Evolutionary conservation across 805 yeast genomes (phyloP).

Genomic region (Teunomyces pallodes): DNA sequence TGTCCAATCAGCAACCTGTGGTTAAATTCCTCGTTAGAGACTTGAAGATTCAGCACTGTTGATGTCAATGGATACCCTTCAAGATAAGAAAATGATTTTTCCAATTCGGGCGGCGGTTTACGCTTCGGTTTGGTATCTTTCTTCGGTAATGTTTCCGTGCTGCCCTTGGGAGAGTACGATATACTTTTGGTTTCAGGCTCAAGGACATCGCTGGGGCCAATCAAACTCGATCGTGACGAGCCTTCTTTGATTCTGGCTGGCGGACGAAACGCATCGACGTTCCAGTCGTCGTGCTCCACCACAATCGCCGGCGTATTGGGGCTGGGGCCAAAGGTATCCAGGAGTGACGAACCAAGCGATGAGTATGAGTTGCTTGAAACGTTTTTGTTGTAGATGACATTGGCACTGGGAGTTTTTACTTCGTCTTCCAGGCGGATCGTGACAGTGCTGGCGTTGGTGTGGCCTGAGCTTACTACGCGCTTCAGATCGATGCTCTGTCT

Average conservation of each 20-base stretch:
- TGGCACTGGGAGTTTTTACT: neutral
- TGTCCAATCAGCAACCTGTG: neutral
- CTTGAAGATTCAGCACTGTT: neutral
- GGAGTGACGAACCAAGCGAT: conserved; percentile 24
- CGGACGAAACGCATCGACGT: neutral
- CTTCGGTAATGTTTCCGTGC: conserved; percentile 1
- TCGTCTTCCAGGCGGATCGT: neutral
- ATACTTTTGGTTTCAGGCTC: neutral
- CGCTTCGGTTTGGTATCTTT: conserved; percentile 16
- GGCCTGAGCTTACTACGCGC: conserved; percentile 12
- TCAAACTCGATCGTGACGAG: neutral
- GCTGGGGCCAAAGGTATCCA: conserved; percentile 14
- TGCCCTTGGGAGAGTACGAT: neutral
- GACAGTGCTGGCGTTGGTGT: neutral
- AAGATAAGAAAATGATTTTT: neutral
- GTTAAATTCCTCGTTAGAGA: neutral
- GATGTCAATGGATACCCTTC: neutral
- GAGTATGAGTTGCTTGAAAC: conserved; percentile 21
- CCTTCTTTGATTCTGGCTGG: neutral
- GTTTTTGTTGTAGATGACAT: conserved; percentile 3
- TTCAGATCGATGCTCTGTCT: conserved; percentile 38
- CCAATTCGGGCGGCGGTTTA: conserved; percentile 27
- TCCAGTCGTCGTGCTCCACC: neutral
- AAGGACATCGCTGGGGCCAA: neutral
- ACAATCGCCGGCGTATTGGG: conserved; percentile 7